A percentile compares a stretch with the other conserved stretches of the same genome.
These are phyloP conservation scores for Coemansia sp. DNA, from an alignment of 192 early-diverging fungal genomes.

Conservation along the genomic window DNA sequence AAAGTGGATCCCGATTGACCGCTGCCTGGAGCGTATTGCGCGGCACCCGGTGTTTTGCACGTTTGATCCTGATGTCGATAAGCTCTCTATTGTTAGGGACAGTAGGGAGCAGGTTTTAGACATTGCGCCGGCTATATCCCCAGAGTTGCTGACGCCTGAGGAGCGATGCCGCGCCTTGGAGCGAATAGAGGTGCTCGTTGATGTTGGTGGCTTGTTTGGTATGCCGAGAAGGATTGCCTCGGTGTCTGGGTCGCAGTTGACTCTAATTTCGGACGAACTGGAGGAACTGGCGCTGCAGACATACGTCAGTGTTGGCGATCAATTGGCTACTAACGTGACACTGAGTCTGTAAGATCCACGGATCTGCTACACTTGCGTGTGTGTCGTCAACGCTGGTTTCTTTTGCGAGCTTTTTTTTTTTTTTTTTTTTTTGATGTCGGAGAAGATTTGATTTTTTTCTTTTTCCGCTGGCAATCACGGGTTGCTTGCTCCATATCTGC, in stretches of 20 bases:
- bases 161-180: neutral
- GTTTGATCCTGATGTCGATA: conserved; percentile 30
- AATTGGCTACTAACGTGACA: conserved; percentile 13
- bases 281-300: conserved; percentile 21
- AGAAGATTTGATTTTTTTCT: neutral
- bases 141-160: neutral
- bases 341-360: neutral
- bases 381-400: neutral
- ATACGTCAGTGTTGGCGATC: conserved; percentile 21
- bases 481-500: neutral
- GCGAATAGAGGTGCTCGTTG: neutral
- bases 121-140: conserved; percentile 12
- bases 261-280: conserved; percentile 1
- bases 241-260: conserved; percentile 1
- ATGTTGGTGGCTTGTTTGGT: neutral
- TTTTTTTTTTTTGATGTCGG: too few relatives aligned
- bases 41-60: conserved; percentile 32
- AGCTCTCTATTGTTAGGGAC: conserved; percentile 18
- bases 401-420: too few relatives aligned
- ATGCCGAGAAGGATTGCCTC: neutral
- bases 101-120: neutral
- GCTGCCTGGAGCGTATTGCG: conserved; percentile 38
- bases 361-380: neutral
- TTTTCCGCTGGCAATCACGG: conserved; percentile 12
- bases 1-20: conserved; percentile 42